Evolutionary conservation across 139 green algal genomes (phyloP).

Genomic region (Closterium sp.): DNA sequence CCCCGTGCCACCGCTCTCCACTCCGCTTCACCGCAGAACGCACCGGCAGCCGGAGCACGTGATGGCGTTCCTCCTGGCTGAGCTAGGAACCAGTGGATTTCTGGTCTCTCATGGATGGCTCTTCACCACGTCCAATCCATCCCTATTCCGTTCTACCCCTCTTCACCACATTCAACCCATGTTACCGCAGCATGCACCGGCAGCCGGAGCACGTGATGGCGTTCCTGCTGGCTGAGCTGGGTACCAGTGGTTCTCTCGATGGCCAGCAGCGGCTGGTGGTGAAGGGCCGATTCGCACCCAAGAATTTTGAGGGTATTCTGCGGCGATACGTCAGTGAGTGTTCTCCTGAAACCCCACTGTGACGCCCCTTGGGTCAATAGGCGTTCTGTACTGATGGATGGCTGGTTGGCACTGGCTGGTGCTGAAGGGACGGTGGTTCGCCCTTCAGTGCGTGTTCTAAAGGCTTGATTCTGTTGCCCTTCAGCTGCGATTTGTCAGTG

Average conservation of each 20-base stretch:
- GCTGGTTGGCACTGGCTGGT: conserved; percentile 93
- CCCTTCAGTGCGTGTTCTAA: no score
- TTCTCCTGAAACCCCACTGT: no score
- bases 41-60: conserved; percentile 78
- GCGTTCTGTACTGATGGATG: no score
- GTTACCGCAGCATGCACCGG: no score
- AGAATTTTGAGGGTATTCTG: conserved; percentile 96
- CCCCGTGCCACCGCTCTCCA: no score
- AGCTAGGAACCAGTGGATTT: conserved; percentile 77
- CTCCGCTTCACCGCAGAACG: conserved; percentile 58
- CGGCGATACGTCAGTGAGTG: conserved; percentile 85
- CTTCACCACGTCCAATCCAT: no score
- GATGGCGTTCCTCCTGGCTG: conserved; percentile 85
- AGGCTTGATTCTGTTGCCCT: conserved; percentile 94
- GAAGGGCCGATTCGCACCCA: conserved; percentile 96
- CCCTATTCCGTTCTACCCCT: no score
- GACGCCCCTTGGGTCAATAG: no score
- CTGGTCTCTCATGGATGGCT: conserved; percentile 51
- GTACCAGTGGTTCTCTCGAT: conserved; percentile 46
- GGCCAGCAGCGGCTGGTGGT: conserved; percentile 80
- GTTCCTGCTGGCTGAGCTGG: no score
- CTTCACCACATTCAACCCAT: no score
- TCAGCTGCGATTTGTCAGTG: conserved; percentile 46
- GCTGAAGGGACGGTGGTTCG: conserved; percentile 94
- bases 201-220: no score